Base-by-base conservation (phyloP, 768 basidiomycete genomes). In the Phlebiopsis gigantea region DNA sequence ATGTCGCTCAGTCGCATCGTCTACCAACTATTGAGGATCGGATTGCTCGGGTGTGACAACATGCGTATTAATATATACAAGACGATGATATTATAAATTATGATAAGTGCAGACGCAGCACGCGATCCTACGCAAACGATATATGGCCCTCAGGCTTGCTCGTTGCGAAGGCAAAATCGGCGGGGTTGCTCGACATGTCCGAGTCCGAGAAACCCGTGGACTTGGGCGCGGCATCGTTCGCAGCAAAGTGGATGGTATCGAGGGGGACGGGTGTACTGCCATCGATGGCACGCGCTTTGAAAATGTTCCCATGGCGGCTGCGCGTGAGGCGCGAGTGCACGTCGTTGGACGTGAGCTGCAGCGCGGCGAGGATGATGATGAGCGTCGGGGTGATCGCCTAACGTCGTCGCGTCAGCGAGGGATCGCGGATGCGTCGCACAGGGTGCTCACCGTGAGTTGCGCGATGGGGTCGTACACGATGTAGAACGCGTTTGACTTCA, bases 391-490 rank as follows among this genome's bases (percentile, higher is more conserved):
- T 62, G 46, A 70, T 70, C 15, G 65, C 66, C 69, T 70, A 47
- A 14, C 17, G 34, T 1, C 29, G 10, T 28, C 34, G 12, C 28
- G 49, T 49, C 42, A 53, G 29, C 21, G 46, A 53, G 34, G 34
- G 42, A 51, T 10, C 21, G 30, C 22, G 44, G 39, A 34, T 19
- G 44, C 15, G 51, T 34, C 14, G 31, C 31, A 6, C 31, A 34
- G 31, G 7, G 17, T 39, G 48, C 66, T 25, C 26, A 68, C 69
- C 19, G 69, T 70, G 25, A 70, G 65, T 61, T 73, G 71, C 25
- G 68, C 69, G 61, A 71, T 68, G n/a, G 71, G 68, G 57, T 73
- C 72, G 45, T 71, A 70, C n/a, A 72, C 59, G 51, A 72, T 72
- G 63, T 72, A 72, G 61, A 73, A 69, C 15, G 68, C 67, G 56